Evolutionary conservation across 2,329 filamentous ascomycete species (phyloP), one percentile per base, ranked within the genome.

Genomic region (Zelopaecilomyces penicillatus): DNA sequence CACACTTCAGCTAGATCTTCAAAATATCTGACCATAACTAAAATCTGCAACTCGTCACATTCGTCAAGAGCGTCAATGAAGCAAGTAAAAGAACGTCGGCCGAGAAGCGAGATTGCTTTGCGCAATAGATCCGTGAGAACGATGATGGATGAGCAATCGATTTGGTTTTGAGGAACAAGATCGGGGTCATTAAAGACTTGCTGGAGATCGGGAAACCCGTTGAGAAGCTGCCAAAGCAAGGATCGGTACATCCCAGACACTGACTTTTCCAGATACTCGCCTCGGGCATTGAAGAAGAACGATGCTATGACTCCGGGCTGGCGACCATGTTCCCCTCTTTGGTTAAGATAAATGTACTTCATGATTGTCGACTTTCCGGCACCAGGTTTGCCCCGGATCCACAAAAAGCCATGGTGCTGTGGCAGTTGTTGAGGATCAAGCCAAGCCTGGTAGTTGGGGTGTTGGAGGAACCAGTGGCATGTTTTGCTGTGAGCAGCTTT

Each of bases 261-360:
- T 0, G 71, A 66, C 47, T 63, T 72, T 48, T 78, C 70, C 6
- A 72, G 54, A 8, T 54, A 29, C 0, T 58, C 56, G 0, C 72
- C 72, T 42, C 70, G 57, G 0, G 71, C 71, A 42, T 74, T 70
- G 61, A 76, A 76, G 57, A 75, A 76, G 57, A 74, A 75, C 4
- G 44, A 44, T 4, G 40, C n/a, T 19, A 19, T 3, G 4, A 41
- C 34, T 4, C 33, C 12, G 12, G 12, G 7, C 6, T 9, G 30
- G 5, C 4, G 12, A 3, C 7, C 5, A 6, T 19, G 19, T 9
- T 3, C 4, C 4, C 29, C 19, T 26, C 27, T 36, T 8, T 10
- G 10, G 11, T 31, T 8, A n/a, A 26, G 39, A 19, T 39, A 42
- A 10, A 30, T 28, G n/a, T 37, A 49, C 27, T 50, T 47, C 39